A percentile compares a stretch with the other conserved stretches of the same genome.
These are phyloP conservation scores for Vitis hybrid DNA, from an alignment of 177 flowering plant species.

Conservation along the genomic window DNA sequence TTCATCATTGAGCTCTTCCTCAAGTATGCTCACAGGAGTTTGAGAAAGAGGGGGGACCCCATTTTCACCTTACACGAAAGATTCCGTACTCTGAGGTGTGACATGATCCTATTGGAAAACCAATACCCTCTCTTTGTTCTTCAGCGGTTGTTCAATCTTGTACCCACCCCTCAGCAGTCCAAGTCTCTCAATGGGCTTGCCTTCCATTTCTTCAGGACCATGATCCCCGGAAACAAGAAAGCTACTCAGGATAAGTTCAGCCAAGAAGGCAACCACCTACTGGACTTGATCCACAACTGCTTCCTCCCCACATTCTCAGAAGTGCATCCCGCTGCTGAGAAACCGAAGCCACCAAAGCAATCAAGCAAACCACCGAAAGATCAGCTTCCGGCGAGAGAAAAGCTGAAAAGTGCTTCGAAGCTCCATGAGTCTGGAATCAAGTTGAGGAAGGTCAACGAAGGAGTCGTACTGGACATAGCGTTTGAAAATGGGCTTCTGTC, in stretches of 20 bases:
- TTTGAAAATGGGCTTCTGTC: constrained; percentile 27
- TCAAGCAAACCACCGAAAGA: too few species aligned
- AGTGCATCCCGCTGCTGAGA: not conserved
- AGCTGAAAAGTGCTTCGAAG: too few species aligned
- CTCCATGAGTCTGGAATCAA: constrained; percentile 14
- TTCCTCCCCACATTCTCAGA: constrained; percentile 26
- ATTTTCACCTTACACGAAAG: constrained; percentile 14
- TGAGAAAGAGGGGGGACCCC: constrained; percentile 31
- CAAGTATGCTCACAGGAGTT: constrained; percentile 11
- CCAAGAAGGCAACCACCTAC: constrained; percentile 31
- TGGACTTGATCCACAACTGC: constrained; percentile 33
- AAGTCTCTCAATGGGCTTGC: constrained; percentile 27
- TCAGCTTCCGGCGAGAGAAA: too few species aligned
- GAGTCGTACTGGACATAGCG: constrained; percentile 17
- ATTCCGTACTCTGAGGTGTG: constrained; percentile 20
- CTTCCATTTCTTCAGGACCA: constrained; percentile 28
- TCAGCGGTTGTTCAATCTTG: constrained; percentile 19
- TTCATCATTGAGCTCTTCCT: constrained; percentile 45
- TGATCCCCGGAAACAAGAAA: constrained; percentile 21
- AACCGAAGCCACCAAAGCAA: too few species aligned
- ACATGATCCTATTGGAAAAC: constrained; percentile 42
- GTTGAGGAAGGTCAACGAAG: constrained; percentile 13
- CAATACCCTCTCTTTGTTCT: constrained; percentile 45
- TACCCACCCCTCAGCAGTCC: too few species aligned
- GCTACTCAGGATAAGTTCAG: constrained; percentile 11